Evolutionary conservation across 148 eudicot genomes (phyloP).

Genomic region (Chenopodium quinoa): DNA sequence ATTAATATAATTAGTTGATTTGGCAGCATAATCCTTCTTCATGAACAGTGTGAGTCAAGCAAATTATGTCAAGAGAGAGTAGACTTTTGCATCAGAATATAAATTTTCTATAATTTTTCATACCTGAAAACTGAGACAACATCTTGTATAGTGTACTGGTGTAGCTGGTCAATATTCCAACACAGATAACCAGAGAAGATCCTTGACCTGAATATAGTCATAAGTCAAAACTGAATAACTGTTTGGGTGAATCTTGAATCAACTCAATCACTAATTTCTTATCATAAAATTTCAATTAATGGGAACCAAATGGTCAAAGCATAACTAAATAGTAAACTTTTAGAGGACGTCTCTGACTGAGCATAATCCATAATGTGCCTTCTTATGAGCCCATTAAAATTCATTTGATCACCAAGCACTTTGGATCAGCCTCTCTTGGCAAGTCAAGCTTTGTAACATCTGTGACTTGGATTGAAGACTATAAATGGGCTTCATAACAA

Average conservation of each 20-base stretch:
- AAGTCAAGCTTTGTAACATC: too few species aligned
- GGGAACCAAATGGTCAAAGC: not conserved
- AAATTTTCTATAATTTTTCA: not conserved
- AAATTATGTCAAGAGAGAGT: not conserved
- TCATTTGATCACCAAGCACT: too few species aligned
- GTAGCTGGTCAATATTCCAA: constrained; percentile 92
- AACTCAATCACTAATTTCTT: constrained; percentile 3
- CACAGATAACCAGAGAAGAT: constrained; percentile 85
- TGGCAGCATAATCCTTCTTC: not conserved
- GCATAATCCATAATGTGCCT: too few species aligned
- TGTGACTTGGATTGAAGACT: too few species aligned
- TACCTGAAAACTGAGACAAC: constrained; percentile 88
- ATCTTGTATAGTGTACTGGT: constrained; percentile 78
- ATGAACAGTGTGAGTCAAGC: not conserved
- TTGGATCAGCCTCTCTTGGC: too few species aligned
- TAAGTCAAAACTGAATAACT: not conserved
- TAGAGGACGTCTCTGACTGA: too few species aligned
- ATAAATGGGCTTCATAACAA: too few species aligned
- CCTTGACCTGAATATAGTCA: constrained; percentile 73
- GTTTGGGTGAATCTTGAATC: not conserved
- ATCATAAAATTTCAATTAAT: not conserved
- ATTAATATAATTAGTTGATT: not conserved
- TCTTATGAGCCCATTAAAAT: too few species aligned
- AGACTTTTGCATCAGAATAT: not conserved
- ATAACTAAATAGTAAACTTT: too few species aligned